These are phyloP conservation scores for Magnolia changhungtana DNA, from an alignment of 164 flowering plant genomes.

Conservation along the genomic window DNA sequence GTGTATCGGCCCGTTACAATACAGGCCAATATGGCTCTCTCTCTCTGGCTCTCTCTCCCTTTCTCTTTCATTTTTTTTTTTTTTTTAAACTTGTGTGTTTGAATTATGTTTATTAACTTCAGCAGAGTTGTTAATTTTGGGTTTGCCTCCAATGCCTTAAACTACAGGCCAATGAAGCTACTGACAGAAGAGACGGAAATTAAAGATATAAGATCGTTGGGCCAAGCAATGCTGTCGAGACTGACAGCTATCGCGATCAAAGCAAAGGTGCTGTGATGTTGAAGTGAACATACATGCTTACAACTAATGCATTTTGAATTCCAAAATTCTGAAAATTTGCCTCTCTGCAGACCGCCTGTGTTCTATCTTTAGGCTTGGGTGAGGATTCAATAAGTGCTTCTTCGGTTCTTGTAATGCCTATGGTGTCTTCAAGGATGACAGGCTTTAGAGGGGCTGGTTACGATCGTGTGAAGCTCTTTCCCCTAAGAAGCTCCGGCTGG, in stretches of 20 bases:
- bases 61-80: neutral
- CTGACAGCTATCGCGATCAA: constrained; percentile 34
- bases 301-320: neutral
- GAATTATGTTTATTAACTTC: neutral
- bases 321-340: constrained; percentile 1
- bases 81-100: neutral
- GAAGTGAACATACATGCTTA: neutral
- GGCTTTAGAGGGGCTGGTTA: constrained; percentile 71
- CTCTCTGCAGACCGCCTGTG: constrained; percentile 60
- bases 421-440: constrained; percentile 91
- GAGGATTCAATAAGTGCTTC: constrained; percentile 89
- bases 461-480: constrained; percentile 51
- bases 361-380: constrained; percentile 68
- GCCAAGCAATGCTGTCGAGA: constrained; percentile 35
- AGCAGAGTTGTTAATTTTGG: neutral
- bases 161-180: constrained; percentile 34
- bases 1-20: too few species aligned
- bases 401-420: constrained; percentile 89
- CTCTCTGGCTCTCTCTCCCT: too few species aligned
- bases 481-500: constrained; percentile 54
- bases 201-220: constrained; percentile 39
- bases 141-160: neutral
- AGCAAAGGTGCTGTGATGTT: constrained; percentile 57
- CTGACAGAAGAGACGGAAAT: constrained; percentile 42
- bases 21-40: too few species aligned